phyloP scores from a whole-genome alignment of 176 grass and related monocot species.

The Carex littledalei region DNA sequence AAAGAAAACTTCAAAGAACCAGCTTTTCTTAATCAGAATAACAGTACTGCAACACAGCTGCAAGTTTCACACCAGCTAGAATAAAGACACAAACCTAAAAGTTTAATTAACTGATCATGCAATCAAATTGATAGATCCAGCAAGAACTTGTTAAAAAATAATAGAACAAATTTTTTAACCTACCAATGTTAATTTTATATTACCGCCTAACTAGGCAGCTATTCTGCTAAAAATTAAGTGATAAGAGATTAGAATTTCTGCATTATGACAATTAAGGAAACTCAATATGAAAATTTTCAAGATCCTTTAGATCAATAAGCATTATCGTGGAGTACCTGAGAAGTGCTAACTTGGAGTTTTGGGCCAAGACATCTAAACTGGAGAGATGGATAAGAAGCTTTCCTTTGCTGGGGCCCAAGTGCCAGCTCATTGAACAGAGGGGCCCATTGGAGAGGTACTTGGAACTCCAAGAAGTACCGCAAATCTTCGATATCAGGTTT shows the following conservation, averaged over 20 bases:
- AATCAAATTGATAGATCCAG: neutral
- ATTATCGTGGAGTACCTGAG: slow-evolving; percentile 65
- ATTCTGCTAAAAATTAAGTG: neutral
- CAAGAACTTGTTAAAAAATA: neutral
- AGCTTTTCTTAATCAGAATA: neutral
- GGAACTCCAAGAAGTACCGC: slow-evolving; percentile 95
- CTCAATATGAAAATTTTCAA: neutral
- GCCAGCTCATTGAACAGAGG: slow-evolving; percentile 83
- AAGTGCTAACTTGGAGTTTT: slow-evolving; percentile 82
- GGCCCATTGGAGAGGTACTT: slow-evolving; percentile 90
- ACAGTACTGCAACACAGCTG: neutral
- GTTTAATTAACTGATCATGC: neutral
- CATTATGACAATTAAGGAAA: neutral
- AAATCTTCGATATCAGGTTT: slow-evolving; percentile 81
- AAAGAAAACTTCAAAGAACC: neutral
- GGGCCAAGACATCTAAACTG: slow-evolving; percentile 90
- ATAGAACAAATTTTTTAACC: neutral
- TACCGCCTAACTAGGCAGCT: neutral
- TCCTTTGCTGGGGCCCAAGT: slow-evolving; percentile 82
- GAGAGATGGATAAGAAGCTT: slow-evolving; percentile 62
- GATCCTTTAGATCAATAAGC: neutral
- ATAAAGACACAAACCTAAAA: neutral
- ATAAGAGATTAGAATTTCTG: neutral
- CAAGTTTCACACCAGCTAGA: neutral
- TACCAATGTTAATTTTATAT: neutral